A percentile compares a stretch with the other conserved stretches of the same genome.
phyloP scores from a whole-genome alignment of 768 basidiomycete species.

The Boletus reticuloceps region DNA sequence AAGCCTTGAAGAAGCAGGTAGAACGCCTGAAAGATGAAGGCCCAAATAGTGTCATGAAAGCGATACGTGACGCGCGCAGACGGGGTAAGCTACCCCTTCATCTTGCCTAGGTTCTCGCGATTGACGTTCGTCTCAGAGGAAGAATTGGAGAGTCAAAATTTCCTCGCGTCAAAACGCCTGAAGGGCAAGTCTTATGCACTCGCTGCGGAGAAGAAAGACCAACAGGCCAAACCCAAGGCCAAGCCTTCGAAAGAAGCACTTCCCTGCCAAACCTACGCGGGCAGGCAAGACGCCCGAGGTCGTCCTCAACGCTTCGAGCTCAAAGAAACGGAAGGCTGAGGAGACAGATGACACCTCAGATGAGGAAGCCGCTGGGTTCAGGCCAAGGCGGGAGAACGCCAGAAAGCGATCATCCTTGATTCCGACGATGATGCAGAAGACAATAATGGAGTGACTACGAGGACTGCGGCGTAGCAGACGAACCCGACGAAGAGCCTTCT shows the following conservation, averaged over 20 bases:
- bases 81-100: slow-evolving; percentile 43
- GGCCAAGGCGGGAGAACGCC: slow-evolving; percentile 35
- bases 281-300: slow-evolving; percentile 56
- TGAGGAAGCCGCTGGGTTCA: slow-evolving; percentile 33
- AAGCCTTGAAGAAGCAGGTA: slow-evolving; percentile 60
- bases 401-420: slow-evolving; percentile 42
- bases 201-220: slow-evolving; percentile 41
- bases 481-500: slow-evolving; percentile 32
- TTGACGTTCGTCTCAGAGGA: slow-evolving; percentile 38
- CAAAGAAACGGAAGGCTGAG: slow-evolving; percentile 19
- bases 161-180: slow-evolving; percentile 59
- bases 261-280: slow-evolving; percentile 30
- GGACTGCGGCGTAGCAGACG: slow-evolving; percentile 35
- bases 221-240: slow-evolving; percentile 9
- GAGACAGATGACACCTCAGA: slow-evolving; percentile 23
- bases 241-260: slow-evolving; percentile 18
- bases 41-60: slow-evolving; percentile 54
- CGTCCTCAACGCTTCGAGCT: slow-evolving; percentile 40
- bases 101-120: not conserved
- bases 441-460: slow-evolving; percentile 31
- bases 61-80: slow-evolving; percentile 62
- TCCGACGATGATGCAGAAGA: slow-evolving; percentile 51
- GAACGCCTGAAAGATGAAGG: slow-evolving; percentile 67
- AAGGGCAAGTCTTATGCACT: slow-evolving; percentile 75
- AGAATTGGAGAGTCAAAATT: slow-evolving; percentile 45